These are phyloP conservation scores for Colletotrichum sp. DNA, from an alignment of 2,329 filamentous ascomycete genomes.

Conservation along the genomic window DNA sequence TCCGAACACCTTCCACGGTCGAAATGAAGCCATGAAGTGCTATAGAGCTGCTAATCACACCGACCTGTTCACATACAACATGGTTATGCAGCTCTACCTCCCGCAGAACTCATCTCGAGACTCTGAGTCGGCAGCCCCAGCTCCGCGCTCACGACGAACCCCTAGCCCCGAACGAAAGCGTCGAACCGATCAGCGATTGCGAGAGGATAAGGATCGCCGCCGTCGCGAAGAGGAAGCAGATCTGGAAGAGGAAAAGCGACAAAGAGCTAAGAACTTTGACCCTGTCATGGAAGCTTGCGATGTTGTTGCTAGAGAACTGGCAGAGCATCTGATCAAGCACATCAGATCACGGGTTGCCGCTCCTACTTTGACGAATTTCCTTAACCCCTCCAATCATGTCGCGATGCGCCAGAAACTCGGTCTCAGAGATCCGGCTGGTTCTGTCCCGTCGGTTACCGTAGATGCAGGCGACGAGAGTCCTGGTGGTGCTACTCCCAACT, in stretches of 20 bases:
- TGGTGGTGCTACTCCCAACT: conserved; percentile 69
- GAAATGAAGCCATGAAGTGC: conserved; percentile 82
- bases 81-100: conserved; percentile 82
- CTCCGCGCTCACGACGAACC: conserved; percentile 35
- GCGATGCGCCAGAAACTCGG: conserved; percentile 83
- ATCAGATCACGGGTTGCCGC: conserved; percentile 87
- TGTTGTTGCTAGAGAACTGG: conserved; percentile 79
- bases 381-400: conserved; percentile 81
- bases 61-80: conserved; percentile 86
- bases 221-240: conserved; percentile 81
- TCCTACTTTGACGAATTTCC: conserved; percentile 78
- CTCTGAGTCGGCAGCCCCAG: conserved; percentile 19
- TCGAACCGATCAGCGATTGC: conserved; percentile 54
- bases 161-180: conserved; percentile 38
- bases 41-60: conserved; percentile 80
- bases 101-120: conserved; percentile 27
- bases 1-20: conserved; percentile 75
- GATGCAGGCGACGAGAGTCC: conserved; percentile 68
- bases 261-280: conserved; percentile 86
- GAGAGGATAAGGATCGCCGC: conserved; percentile 69
- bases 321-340: conserved; percentile 85
- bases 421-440: conserved; percentile 33
- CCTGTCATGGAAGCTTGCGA: conserved; percentile 86
- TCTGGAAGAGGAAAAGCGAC: conserved; percentile 87
- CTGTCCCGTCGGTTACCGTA: conserved; percentile 53